Evolutionary conservation across 2,329 filamentous ascomycete genomes (phyloP).

Genomic region (Botrytis fabae): DNA sequence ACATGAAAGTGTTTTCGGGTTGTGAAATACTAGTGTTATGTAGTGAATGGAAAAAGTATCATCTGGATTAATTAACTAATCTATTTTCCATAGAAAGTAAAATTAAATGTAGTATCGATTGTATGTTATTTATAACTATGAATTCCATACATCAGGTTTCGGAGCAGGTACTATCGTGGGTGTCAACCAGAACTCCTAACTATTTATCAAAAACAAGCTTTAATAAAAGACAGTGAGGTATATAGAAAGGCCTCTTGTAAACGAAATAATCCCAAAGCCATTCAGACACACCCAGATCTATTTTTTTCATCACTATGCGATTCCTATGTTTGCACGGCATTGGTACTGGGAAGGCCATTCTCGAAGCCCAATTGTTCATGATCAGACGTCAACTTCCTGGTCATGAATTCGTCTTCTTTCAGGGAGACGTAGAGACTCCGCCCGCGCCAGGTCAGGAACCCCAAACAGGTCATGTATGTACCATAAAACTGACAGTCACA

Average conservation of each 20-base stretch:
- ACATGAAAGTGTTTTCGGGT: neutral
- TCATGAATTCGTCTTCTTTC: neutral
- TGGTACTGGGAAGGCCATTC: neutral
- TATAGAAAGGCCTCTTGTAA: neutral
- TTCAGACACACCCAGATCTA: neutral
- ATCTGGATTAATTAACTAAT: neutral
- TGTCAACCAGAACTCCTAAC: neutral
- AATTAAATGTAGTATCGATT: neutral
- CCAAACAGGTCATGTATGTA: neutral
- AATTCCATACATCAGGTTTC: neutral
- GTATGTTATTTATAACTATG: neutral
- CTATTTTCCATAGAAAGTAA: neutral
- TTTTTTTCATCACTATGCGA: neutral
- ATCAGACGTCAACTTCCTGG: neutral
- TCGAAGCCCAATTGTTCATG: neutral
- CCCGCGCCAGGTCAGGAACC: neutral
- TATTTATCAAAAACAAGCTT: neutral
- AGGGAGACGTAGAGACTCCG: neutral
- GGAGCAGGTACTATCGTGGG: neutral
- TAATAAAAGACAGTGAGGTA: neutral
- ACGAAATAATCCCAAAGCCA: neutral
- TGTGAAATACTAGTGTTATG: neutral
- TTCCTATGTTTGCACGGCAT: neutral
- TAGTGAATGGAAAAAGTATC: neutral
- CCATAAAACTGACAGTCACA: neutral